Percentiles rank a stretch among this genome's conserved stretches.
Conservation (phyloP, 495 filamentous ascomycete species). For the Clavariopsis aquatica region DNA sequence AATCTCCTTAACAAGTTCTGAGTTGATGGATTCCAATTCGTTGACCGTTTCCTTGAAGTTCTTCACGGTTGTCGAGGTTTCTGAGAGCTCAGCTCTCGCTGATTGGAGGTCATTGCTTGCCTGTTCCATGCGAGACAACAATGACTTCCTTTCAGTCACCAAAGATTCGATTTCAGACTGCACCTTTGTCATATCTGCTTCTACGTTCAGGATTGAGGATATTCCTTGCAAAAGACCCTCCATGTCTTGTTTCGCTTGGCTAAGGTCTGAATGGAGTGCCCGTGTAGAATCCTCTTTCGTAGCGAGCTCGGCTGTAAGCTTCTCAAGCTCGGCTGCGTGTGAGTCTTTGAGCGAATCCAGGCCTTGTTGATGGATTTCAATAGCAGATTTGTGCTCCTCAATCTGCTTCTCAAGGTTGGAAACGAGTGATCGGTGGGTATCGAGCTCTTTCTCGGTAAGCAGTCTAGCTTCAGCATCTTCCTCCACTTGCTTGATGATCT, state of each 20-base stretch:
- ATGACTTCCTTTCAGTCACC: conserved; percentile 42
- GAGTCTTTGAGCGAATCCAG: conserved; percentile 56
- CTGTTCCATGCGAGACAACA: conserved; percentile 43
- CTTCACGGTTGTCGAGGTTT: conserved; percentile 47
- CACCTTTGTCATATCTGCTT: conserved; percentile 51
- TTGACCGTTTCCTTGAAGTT: conserved; percentile 57
- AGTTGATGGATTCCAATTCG: conserved; percentile 46
- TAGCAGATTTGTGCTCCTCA: conserved; percentile 55
- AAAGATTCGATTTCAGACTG: conserved; percentile 53
- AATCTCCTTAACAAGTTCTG: conserved; percentile 50
- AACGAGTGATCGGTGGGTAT: conserved; percentile 49
- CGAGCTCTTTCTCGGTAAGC: conserved; percentile 47
- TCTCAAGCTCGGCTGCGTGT: conserved; percentile 57
- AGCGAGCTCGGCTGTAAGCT: conserved; percentile 48
- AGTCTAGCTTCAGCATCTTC: conserved; percentile 52
- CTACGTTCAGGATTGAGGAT: conserved; percentile 53
- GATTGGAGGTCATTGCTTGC: conserved; percentile 69
- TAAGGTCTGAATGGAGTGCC: conserved; percentile 66
- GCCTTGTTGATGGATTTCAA: conserved; percentile 57
- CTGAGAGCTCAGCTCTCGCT: conserved; percentile 64
- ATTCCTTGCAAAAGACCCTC: conserved; percentile 58
- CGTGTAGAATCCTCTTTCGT: conserved; percentile 60
- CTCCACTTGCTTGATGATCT: conserved; percentile 50
- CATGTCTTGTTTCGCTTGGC: conserved; percentile 69
- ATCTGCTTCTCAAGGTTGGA: conserved; percentile 50